phyloP scores from a whole-genome alignment of 805 yeast genomes.

The Maudiozyma pseudohumilis region DNA sequence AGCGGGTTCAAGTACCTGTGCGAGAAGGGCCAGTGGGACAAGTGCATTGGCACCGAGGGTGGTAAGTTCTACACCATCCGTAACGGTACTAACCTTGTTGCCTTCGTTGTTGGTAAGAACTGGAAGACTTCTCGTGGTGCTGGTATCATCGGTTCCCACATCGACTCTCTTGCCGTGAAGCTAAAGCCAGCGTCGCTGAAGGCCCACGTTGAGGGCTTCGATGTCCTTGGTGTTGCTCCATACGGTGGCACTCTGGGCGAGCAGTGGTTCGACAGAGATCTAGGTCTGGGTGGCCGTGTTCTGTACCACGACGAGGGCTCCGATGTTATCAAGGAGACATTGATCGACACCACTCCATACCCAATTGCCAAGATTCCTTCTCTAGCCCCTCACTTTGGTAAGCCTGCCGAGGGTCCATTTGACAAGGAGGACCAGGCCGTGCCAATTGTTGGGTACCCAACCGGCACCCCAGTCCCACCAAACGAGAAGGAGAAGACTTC shows the following conservation, averaged over 20 bases:
- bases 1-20: conserved; percentile 57
- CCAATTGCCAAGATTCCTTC: conserved; percentile 78
- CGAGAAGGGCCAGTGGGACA: conserved; percentile 43
- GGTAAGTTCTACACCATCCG: conserved; percentile 61
- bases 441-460: conserved; percentile 59
- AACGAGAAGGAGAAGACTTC: conserved; percentile 50
- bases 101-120: conserved; percentile 56
- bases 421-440: conserved; percentile 69
- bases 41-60: conserved; percentile 20
- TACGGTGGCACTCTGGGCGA: conserved; percentile 62
- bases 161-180: conserved; percentile 58
- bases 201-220: conserved; percentile 58
- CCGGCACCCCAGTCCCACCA: conserved; percentile 33
- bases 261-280: conserved; percentile 77
- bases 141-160: conserved; percentile 65
- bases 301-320: conserved; percentile 36
- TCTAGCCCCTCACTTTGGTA: conserved; percentile 81
- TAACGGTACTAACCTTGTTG: conserved; percentile 57
- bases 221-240: conserved; percentile 73
- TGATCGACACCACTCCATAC: conserved; percentile 51
- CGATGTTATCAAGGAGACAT: conserved; percentile 29
- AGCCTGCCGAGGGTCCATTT: conserved; percentile 57
- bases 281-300: conserved; percentile 75
- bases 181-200: conserved; percentile 67
- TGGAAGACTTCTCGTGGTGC: conserved; percentile 60